Evolutionary conservation across 2,329 filamentous ascomycete species (phyloP).

Genomic region (Fusarium cyanostomum): DNA sequence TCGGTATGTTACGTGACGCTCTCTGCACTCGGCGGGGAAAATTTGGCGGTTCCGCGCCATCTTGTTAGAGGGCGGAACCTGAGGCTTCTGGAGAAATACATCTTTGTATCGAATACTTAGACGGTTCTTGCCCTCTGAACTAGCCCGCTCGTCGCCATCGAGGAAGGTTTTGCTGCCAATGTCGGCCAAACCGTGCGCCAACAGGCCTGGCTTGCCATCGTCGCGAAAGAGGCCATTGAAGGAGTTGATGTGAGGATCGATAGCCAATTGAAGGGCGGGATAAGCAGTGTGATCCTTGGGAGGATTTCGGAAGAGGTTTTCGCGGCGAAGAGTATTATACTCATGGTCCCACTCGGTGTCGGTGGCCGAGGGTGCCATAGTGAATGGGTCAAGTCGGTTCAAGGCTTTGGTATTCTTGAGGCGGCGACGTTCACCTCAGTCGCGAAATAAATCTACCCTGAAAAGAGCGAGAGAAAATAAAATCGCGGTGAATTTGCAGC

Average conservation of each 20-base stretch:
- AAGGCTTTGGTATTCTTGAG: constrained; percentile 4
- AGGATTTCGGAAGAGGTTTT: constrained; percentile 88
- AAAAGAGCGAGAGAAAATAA: neutral
- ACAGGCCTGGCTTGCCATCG: constrained; percentile 65
- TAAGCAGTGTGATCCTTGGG: constrained; percentile 89
- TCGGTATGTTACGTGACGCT: constrained; percentile 90
- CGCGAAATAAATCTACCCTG: constrained; percentile 1
- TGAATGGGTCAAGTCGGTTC: constrained; percentile 27
- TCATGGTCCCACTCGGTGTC: constrained; percentile 82
- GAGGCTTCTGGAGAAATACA: constrained; percentile 82
- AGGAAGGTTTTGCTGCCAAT: constrained; percentile 90
- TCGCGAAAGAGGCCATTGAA: constrained; percentile 90
- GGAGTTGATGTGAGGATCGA: constrained; percentile 91
- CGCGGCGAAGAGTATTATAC: constrained; percentile 85
- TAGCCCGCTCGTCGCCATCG: constrained; percentile 77
- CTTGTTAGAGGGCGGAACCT: constrained; percentile 84
- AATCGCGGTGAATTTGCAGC: neutral
- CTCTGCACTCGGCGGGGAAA: constrained; percentile 90
- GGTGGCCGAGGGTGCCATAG: constrained; percentile 67
- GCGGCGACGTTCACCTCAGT: constrained; percentile 1
- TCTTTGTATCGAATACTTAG: constrained; percentile 82
- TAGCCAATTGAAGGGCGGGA: constrained; percentile 83
- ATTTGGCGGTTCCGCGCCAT: constrained; percentile 85
- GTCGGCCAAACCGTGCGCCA: constrained; percentile 82
- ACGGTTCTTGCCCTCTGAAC: constrained; percentile 72